A percentile compares a stretch with the other conserved stretches of the same genome.
Conservation (phyloP, 495 filamentous ascomycete species). For the Hyaloscypha finlandica region DNA sequence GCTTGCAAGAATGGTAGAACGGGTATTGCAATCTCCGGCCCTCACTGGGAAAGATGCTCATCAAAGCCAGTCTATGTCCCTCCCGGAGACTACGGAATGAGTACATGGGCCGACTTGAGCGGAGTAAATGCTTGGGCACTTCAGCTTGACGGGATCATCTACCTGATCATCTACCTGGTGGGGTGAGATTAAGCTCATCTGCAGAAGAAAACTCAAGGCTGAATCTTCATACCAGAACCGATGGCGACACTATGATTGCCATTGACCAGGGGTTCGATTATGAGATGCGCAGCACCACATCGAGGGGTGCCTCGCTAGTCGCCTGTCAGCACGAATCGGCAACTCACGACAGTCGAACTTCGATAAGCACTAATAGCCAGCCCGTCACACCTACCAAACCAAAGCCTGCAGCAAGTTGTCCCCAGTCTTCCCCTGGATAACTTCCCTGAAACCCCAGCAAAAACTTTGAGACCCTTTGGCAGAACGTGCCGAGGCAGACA, state of each 20-base stretch:
- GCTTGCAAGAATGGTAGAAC: conserved; percentile 42
- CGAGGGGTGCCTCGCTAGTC: conserved; percentile 39
- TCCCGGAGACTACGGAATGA: conserved; percentile 41
- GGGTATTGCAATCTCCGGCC: conserved; percentile 11
- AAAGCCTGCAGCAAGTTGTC: no score
- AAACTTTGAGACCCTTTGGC: no score
- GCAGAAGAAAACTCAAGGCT: background rate
- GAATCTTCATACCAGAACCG: conserved; percentile 34
- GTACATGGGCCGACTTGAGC: conserved; percentile 26
- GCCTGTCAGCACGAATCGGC: no score
- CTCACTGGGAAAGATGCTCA: background rate
- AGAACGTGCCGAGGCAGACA: no score
- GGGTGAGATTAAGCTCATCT: background rate
- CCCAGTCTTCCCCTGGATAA: no score
- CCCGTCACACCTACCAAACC: no score
- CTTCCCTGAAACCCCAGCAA: no score
- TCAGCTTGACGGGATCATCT: conserved; percentile 52
- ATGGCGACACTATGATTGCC: conserved; percentile 53
- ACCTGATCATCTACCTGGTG: conserved; percentile 1
- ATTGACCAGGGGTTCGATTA: conserved; percentile 48
- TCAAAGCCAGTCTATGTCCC: conserved; percentile 42
- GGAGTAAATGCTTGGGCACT: conserved; percentile 45
- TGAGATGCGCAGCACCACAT: conserved; percentile 51
- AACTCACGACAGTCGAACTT: no score
- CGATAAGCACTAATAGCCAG: no score